These are phyloP conservation scores for Verticillium isaacii DNA, from an alignment of 2,329 filamentous ascomycete species.

Conservation along the genomic window DNA sequence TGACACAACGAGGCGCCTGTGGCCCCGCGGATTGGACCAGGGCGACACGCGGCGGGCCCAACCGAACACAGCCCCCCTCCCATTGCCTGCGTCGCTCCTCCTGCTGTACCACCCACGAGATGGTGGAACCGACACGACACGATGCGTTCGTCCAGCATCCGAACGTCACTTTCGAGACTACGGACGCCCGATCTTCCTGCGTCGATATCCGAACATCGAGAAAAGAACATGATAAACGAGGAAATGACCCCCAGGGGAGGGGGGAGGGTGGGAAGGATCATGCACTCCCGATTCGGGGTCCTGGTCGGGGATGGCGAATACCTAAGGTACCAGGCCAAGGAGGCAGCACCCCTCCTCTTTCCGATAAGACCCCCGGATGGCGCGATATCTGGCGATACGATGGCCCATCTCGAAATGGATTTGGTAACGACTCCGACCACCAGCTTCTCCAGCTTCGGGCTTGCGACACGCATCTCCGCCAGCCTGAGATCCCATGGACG, in stretches of 20 bases:
- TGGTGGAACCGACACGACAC: too few species aligned
- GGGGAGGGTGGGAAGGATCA: too few species aligned
- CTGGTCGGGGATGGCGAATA: too few species aligned
- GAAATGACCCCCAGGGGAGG: too few species aligned
- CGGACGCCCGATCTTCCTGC: too few species aligned
- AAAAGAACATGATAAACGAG: too few species aligned
- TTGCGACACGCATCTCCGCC: neutral
- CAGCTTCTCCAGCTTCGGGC: neutral
- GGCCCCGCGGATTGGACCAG: neutral
- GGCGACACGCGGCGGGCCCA: neutral
- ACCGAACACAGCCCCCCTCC: neutral
- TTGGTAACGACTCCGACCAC: neutral
- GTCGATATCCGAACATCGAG: too few species aligned
- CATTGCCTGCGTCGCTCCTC: neutral
- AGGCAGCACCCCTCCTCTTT: neutral
- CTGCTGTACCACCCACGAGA: too few species aligned
- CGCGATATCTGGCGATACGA: neutral
- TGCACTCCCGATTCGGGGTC: too few species aligned
- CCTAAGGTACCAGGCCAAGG: too few species aligned
- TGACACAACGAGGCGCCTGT: neutral
- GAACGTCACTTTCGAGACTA: too few species aligned
- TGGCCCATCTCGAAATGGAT: neutral
- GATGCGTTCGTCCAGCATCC: too few species aligned
- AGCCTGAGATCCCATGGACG: neutral
- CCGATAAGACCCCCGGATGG: neutral